Evolutionary conservation across 257 asterid species (phyloP).

Genomic region (Linaria vulgaris): DNA sequence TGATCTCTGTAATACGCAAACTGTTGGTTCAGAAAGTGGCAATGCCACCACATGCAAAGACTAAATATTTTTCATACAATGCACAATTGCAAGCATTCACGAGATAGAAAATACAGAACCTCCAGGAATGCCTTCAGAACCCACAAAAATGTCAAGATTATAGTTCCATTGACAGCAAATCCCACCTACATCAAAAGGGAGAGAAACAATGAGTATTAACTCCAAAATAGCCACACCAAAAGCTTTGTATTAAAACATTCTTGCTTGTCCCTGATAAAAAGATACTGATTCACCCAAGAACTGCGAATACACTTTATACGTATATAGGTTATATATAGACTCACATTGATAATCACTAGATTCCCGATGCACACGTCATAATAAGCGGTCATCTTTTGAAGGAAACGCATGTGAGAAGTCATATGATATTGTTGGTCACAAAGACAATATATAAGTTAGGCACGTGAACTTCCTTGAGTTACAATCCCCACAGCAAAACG

Average conservation of each 20-base stretch:
- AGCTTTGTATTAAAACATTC: slow-evolving; percentile 10
- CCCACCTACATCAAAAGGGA: slow-evolving; percentile 57
- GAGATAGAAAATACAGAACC: slow-evolving; percentile 43
- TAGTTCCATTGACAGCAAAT: slow-evolving; percentile 83
- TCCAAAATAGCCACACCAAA: not conserved
- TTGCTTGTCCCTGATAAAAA: not conserved
- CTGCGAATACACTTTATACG: not conserved
- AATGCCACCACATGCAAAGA: not conserved
- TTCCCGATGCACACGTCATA: not conserved
- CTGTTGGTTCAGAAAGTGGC: not conserved
- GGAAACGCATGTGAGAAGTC: no score
- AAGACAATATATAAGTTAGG: no score
- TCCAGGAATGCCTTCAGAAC: slow-evolving; percentile 81
- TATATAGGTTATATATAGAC: not conserved
- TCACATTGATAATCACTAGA: slow-evolving; percentile 6
- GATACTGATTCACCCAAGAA: not conserved
- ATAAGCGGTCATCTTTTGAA: not conserved
- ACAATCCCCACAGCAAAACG: no score
- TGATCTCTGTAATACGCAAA: not conserved
- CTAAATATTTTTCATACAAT: not conserved
- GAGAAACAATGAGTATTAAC: slow-evolving; percentile 4
- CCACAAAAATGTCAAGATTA: slow-evolving; percentile 86
- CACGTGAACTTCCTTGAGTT: no score
- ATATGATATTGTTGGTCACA: no score
- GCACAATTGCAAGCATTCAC: slow-evolving; percentile 4